Percentiles rank a stretch among this genome's conserved stretches.
Conservation (phyloP, 2,329 filamentous ascomycete genomes). For the Endoconidiophora polonica region DNA sequence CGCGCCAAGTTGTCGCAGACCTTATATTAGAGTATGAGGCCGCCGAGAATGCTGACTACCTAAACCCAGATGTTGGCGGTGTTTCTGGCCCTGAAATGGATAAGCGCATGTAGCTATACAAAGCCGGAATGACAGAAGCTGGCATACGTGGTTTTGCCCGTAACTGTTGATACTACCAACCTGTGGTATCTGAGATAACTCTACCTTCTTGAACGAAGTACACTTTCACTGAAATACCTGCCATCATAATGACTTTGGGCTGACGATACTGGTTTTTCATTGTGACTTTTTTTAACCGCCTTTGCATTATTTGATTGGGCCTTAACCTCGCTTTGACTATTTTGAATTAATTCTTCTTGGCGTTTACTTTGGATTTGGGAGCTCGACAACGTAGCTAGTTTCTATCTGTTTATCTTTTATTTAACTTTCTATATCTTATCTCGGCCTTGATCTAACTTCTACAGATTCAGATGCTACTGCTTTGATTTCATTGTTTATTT, state of each 20-base stretch:
- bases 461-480: no score
- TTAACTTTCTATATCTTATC: background rate
- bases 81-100: constrained; percentile 8
- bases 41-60: constrained; percentile 76
- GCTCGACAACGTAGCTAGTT: background rate
- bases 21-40: constrained; percentile 91
- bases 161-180: background rate
- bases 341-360: background rate
- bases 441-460: background rate
- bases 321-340: background rate
- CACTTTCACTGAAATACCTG: no score
- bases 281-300: no score
- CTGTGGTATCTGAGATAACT: no score
- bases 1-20: constrained; percentile 77
- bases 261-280: no score
- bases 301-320: background rate
- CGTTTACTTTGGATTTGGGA: background rate
- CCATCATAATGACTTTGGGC: no score
- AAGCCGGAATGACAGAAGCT: background rate
- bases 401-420: background rate
- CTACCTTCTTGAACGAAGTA: no score
- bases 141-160: background rate
- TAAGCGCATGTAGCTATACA: constrained; percentile 7
- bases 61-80: constrained; percentile 53
- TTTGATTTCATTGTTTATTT: no score